These are phyloP conservation scores for Apiospora malaysiana DNA, from an alignment of 2,329 filamentous ascomycete genomes.

Conservation along the genomic window DNA sequence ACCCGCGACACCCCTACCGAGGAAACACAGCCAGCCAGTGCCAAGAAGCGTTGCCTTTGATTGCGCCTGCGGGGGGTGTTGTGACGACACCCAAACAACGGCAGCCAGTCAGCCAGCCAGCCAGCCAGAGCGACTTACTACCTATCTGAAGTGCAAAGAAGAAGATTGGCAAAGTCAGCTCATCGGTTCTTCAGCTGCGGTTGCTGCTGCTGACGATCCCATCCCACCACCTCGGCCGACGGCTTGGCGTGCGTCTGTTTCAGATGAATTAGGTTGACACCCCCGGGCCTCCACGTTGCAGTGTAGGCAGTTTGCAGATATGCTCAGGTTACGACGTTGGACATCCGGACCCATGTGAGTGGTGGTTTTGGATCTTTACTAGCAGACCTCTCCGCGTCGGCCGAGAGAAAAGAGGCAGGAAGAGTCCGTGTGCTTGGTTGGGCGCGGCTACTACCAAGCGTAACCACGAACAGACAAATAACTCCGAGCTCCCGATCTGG, in stretches of 20 bases:
- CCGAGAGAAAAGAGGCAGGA: not conserved
- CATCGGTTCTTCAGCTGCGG: not conserved
- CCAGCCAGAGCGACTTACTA: not conserved
- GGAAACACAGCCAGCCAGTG: not conserved
- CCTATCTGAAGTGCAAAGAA: not conserved
- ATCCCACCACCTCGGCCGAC: conserved; percentile 3
- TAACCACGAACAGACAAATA: not conserved
- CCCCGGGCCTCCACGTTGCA: conserved; percentile 2
- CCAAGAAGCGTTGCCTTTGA: not conserved
- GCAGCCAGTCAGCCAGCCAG: not conserved
- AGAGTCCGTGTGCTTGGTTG: not conserved
- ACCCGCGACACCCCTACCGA: not conserved
- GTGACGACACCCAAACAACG: not conserved
- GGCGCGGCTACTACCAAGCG: not conserved
- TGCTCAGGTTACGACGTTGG: not conserved
- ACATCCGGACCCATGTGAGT: not conserved
- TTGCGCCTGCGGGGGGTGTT: not conserved
- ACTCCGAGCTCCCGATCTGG: not conserved
- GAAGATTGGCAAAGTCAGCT: not conserved
- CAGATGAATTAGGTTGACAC: conserved; percentile 13
- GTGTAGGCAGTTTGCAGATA: not conserved
- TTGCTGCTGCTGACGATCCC: not conserved
- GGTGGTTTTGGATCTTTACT: too few relatives aligned
- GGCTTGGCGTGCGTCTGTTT: conserved; percentile 13
- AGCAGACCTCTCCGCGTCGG: not conserved